phyloP scores from a whole-genome alignment of 352 stramenopile genomes.

The Globisporangium mamillatum region DNA sequence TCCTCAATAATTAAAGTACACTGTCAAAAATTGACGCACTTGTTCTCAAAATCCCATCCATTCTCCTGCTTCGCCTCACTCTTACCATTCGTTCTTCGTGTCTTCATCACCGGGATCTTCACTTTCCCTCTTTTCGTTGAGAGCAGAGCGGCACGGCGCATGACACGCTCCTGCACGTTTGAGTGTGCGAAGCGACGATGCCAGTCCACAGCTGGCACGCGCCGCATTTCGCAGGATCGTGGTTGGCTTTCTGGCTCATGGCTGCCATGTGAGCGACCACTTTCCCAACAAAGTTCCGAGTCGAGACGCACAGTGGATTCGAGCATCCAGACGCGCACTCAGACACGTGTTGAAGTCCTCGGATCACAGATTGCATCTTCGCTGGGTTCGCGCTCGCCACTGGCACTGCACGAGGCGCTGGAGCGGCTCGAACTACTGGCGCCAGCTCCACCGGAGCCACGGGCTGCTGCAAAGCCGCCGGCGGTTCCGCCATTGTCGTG shows the following conservation, averaged over 20 bases:
- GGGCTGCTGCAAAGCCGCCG: slow-evolving; percentile 3
- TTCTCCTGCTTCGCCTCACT: neutral
- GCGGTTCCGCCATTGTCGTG: slow-evolving; percentile 12
- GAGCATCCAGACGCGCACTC: slow-evolving; percentile 34
- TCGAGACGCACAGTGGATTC: slow-evolving; percentile 56
- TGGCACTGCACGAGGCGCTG: slow-evolving; percentile 11
- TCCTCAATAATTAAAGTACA: slow-evolving; percentile 17
- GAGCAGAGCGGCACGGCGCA: slow-evolving; percentile 48
- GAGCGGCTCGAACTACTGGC: neutral
- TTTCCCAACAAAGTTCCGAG: slow-evolving; percentile 53
- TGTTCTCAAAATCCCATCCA: neutral
- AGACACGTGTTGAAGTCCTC: slow-evolving; percentile 47
- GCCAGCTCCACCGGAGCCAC: neutral
- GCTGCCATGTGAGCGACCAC: slow-evolving; percentile 33
- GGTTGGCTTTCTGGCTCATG: slow-evolving; percentile 21
- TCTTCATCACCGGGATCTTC: neutral
- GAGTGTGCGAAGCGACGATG: slow-evolving; percentile 36
- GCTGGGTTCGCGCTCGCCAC: slow-evolving; percentile 26
- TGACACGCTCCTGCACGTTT: slow-evolving; percentile 18
- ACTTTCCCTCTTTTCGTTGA: slow-evolving; percentile 15
- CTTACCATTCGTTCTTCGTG: neutral
- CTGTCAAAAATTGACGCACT: slow-evolving; percentile 13
- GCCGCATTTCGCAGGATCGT: slow-evolving; percentile 37
- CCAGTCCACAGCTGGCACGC: slow-evolving; percentile 58
- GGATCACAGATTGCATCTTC: slow-evolving; percentile 59